Evolutionary conservation across 768 basidiomycete genomes (phyloP), one percentile per base, ranked within the genome.

Genomic region (Naganishia vaughanmartiniae): DNA sequence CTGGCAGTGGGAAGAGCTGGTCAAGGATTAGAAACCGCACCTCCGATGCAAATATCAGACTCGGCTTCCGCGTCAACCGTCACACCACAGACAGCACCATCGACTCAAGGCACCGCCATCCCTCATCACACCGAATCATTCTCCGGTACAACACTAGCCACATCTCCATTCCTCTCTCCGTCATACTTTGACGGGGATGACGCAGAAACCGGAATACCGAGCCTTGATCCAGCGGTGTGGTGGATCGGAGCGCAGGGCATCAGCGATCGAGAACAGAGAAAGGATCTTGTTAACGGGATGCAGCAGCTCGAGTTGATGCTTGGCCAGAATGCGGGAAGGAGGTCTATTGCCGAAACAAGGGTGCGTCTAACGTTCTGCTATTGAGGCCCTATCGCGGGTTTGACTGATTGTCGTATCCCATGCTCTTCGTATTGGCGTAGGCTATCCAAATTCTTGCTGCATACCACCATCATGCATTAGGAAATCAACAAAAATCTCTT

Each of bases 381-480:
- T 57, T 12, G 17, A 42, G 31, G 46, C 54, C 26, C 28, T 65
- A 19, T 19, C 56, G 11, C 19, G 45, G 7, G 58, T 34, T 53
- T 53, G 69, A 53, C 51, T 45, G 21, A 45, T 39, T 9, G 24
- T 36, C 21, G 26, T 2, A 15, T 10, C 6, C 48, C 24, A 21
- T 28, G 14, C 66, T 74, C 10, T 46, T 73, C 70, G 51, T 57
- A 39, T 58, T 14, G 6, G 65, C 58, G 33, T 74, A 93, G 91
- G 87, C 88, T 14, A 83, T 90, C 19, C 83, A 85, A 72, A 84
- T 91, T 69, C 85, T 87, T 0, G 83, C 91, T 58, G 91, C 90
- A 1, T 92, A 91, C 80, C 89, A 90, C 76, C 87, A 88, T 4
- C 92, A 90, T 79, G 90, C 92, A 0, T 80, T 92, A 9, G 87